These are phyloP conservation scores for Allium fistulosum DNA, from an alignment of 106 monocot species.

Conservation along the genomic window DNA sequence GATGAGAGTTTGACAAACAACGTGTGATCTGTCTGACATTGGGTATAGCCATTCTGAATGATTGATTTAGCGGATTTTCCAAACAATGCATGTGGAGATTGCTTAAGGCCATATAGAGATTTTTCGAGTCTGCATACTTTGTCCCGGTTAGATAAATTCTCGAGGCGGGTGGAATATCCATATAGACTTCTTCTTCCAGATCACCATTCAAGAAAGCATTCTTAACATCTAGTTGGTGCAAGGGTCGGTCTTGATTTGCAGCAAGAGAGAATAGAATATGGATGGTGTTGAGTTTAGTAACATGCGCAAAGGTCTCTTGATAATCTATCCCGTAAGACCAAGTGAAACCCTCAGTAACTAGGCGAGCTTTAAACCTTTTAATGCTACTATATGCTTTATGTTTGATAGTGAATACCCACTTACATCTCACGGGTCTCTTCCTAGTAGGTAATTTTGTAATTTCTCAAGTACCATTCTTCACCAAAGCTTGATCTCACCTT, in stretches of 20 bases:
- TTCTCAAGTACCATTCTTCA: too few species aligned
- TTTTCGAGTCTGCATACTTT: not conserved
- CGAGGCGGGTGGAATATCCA: not conserved
- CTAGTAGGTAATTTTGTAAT: too few species aligned
- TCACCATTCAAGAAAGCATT: slow-evolving; percentile 1
- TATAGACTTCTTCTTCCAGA: not conserved
- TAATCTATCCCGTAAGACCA: not conserved
- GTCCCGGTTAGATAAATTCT: not conserved
- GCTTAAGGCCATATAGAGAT: not conserved
- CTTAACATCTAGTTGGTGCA: not conserved
- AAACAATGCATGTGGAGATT: too few species aligned
- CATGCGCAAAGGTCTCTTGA: slow-evolving; percentile 2
- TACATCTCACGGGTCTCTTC: too few species aligned
- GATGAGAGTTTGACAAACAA: too few species aligned
- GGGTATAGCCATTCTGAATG: too few species aligned
- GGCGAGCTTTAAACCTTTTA: not conserved
- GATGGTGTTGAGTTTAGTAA: not conserved
- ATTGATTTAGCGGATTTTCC: too few species aligned
- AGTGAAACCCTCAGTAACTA: not conserved
- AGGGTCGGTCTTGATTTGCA: not conserved
- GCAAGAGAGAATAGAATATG: not conserved
- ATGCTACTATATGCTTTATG: too few species aligned
- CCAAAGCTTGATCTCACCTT: too few species aligned
- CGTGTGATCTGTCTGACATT: too few species aligned
- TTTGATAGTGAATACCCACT: too few species aligned